Conservation (phyloP, 2,329 filamentous ascomycete genomes). For the Calcarisporium arbuscula region DNA sequence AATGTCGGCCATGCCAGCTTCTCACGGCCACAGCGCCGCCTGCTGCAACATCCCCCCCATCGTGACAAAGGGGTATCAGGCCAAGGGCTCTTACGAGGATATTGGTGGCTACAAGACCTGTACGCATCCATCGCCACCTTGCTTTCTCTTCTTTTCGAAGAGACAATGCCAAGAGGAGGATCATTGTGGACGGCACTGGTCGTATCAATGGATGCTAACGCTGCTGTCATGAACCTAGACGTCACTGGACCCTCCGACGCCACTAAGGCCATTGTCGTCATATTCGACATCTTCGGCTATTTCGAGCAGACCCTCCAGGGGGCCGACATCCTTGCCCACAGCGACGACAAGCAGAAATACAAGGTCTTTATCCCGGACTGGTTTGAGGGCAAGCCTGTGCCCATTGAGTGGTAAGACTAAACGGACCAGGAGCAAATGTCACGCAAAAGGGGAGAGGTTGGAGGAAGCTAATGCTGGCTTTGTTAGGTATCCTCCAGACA, state of each 20-base stretch:
- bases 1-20: slow-evolving; percentile 46
- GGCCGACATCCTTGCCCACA: slow-evolving; percentile 56
- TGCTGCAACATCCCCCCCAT: slow-evolving; percentile 56
- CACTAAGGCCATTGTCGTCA: slow-evolving; percentile 53
- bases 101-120: slow-evolving; percentile 50
- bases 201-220: slow-evolving; percentile 7
- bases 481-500: slow-evolving; percentile 56
- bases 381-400: slow-evolving; percentile 67
- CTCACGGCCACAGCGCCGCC: slow-evolving; percentile 47
- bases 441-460: no score
- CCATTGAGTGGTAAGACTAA: slow-evolving; percentile 40
- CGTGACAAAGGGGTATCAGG: slow-evolving; percentile 46
- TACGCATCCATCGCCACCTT: slow-evolving; percentile 14
- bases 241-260: slow-evolving; percentile 41
- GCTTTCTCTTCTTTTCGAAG: slow-evolving; percentile 1
- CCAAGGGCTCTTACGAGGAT: slow-evolving; percentile 50
- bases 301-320: slow-evolving; percentile 65
- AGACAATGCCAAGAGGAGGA: neutral
- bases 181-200: no score
- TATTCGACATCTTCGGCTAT: slow-evolving; percentile 66
- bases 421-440: no score
- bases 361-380: slow-evolving; percentile 88
- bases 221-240: slow-evolving; percentile 25
- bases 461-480: neutral
- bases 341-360: slow-evolving; percentile 59